phyloP scores from a whole-genome alignment of 345 rosid species.

The Murraya paniculata region DNA sequence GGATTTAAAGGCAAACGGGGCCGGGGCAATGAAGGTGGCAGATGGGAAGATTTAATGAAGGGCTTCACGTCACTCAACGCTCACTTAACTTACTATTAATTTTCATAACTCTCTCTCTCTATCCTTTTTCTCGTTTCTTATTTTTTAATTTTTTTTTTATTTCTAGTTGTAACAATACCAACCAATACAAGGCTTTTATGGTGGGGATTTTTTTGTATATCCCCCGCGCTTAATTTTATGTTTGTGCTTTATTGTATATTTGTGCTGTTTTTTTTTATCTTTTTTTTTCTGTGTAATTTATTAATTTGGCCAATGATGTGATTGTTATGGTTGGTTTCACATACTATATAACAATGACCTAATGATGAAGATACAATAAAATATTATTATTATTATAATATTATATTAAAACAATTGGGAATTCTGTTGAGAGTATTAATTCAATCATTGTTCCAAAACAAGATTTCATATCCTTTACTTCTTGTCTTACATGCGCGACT shows the following conservation, averaged over 20 bases:
- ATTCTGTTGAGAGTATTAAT: no score
- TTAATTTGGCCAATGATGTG: background rate
- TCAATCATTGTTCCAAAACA: no score
- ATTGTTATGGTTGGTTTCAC: background rate
- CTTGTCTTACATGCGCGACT: no score
- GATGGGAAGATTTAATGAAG: conserved; percentile 48
- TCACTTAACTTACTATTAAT: conserved; percentile 38
- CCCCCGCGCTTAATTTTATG: background rate
- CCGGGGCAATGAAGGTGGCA: conserved; percentile 35
- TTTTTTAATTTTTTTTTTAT: background rate
- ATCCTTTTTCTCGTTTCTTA: background rate
- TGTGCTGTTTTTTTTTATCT: background rate
- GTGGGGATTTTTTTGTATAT: background rate
- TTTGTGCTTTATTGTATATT: background rate
- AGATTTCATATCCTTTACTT: no score
- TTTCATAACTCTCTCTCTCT: conserved; percentile 8
- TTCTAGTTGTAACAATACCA: background rate
- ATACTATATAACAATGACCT: background rate
- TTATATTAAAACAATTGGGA: no score
- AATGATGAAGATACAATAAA: background rate
- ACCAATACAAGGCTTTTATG: background rate
- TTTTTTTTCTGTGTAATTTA: background rate
- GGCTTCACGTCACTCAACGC: conserved; percentile 48
- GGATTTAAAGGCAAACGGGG: conserved; percentile 25
- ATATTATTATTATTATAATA: no score